These are phyloP conservation scores for Pezicula neosporulosa DNA, from an alignment of 2,329 filamentous ascomycete genomes.

Conservation along the genomic window DNA sequence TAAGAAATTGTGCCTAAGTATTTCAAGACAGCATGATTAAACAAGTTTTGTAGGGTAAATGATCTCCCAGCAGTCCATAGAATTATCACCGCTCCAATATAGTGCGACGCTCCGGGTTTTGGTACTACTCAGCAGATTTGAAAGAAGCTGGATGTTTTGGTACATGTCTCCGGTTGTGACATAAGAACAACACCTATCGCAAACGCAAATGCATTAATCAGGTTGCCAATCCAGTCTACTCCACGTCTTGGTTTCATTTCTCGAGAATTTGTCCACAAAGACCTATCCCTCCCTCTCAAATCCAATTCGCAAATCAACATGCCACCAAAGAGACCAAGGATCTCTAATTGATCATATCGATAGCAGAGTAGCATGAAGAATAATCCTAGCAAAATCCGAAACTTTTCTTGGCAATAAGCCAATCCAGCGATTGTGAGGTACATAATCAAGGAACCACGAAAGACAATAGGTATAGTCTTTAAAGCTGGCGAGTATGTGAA, in stretches of 20 bases:
- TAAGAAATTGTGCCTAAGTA: slow-evolving; percentile 52
- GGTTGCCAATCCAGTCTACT: too few species aligned
- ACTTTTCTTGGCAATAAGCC: background rate
- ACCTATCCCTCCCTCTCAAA: too few species aligned
- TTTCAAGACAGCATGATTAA: slow-evolving; percentile 42
- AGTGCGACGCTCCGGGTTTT: too few species aligned
- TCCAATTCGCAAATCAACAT: too few species aligned
- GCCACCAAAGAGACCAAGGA: background rate
- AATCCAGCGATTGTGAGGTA: slow-evolving; percentile 5
- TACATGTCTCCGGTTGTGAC: too few species aligned
- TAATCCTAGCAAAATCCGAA: background rate
- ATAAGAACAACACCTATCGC: too few species aligned
- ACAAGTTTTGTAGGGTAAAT: slow-evolving; percentile 32
- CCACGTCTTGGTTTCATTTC: too few species aligned
- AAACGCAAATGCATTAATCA: too few species aligned
- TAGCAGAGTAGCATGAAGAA: slow-evolving; percentile 3
- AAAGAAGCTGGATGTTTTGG: too few species aligned
- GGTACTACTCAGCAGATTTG: too few species aligned
- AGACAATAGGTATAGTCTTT: slow-evolving; percentile 6
- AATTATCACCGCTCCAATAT: background rate
- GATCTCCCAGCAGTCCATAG: background rate
- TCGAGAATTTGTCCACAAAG: too few species aligned
- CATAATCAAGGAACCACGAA: slow-evolving; percentile 3
- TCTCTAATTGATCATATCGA: slow-evolving; percentile 1
- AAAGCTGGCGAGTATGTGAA: slow-evolving; percentile 6